phyloP scores from a whole-genome alignment of 352 stramenopile genomes.

The Pythium grandisporangium region DNA sequence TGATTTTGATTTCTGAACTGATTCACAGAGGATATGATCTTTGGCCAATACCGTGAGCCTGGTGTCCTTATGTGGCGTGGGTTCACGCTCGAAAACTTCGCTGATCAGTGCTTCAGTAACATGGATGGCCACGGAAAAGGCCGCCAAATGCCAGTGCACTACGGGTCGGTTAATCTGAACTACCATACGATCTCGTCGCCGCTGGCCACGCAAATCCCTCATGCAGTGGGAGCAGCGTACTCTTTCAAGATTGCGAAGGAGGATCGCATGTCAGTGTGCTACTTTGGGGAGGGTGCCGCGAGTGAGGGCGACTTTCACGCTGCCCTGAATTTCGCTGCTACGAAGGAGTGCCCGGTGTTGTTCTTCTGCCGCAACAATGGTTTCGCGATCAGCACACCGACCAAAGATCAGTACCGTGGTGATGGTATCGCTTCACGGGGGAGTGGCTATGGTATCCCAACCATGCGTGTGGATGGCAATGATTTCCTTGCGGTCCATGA shows the following conservation, averaged over 20 bases:
- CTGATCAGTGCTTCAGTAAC: slow-evolving; percentile 98
- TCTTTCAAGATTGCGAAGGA: slow-evolving; percentile 93
- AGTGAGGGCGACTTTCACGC: slow-evolving; percentile 98
- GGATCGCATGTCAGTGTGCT: slow-evolving; percentile 88
- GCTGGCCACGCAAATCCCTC: slow-evolving; percentile 96
- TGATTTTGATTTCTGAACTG: background rate
- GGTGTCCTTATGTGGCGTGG: slow-evolving; percentile 98
- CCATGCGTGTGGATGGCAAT: slow-evolving; percentile 97
- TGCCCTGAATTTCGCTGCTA: slow-evolving; percentile 94
- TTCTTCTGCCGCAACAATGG: slow-evolving; percentile 99
- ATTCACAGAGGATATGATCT: slow-evolving; percentile 85
- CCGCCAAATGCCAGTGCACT: slow-evolving; percentile 98
- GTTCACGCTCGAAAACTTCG: slow-evolving; percentile 96
- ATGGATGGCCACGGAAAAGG: slow-evolving; percentile 92
- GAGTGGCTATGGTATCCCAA: slow-evolving; percentile 94
- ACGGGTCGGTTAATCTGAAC: slow-evolving; percentile 92
- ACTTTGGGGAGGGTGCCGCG: slow-evolving; percentile 96
- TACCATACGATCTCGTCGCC: slow-evolving; percentile 97
- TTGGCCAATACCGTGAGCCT: slow-evolving; percentile 97
- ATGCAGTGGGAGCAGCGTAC: slow-evolving; percentile 94
- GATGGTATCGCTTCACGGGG: slow-evolving; percentile 95
- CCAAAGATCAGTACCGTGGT: slow-evolving; percentile 94
- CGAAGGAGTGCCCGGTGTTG: slow-evolving; percentile 92
- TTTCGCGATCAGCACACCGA: slow-evolving; percentile 96
- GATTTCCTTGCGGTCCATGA: slow-evolving; percentile 95